phyloP scores from a whole-genome alignment of 2,329 filamentous ascomycete genomes.

The Colletotrichum sidae region DNA sequence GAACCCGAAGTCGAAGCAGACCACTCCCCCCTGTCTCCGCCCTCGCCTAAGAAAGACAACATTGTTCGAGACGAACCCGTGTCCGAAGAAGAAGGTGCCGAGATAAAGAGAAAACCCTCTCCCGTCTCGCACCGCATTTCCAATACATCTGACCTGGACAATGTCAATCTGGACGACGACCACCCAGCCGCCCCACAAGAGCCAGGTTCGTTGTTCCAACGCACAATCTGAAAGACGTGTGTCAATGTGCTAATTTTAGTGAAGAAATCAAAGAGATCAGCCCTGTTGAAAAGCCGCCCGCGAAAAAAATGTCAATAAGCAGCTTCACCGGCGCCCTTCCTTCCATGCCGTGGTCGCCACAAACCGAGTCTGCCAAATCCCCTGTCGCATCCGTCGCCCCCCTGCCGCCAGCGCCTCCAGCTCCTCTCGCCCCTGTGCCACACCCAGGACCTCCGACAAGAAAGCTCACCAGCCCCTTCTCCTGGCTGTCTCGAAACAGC shows the following conservation, averaged over 20 bases:
- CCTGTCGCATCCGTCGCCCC: conserved; percentile 49
- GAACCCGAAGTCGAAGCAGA: conserved; percentile 43
- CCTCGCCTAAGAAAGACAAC: conserved; percentile 23
- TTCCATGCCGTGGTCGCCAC: conserved; percentile 77
- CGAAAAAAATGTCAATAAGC: conserved; percentile 72
- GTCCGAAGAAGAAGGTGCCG: conserved; percentile 31
- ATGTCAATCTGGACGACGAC: conserved; percentile 77
- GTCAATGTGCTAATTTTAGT: conserved; percentile 28
- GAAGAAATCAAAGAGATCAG: conserved; percentile 42
- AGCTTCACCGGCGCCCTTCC: conserved; percentile 80
- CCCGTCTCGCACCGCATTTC: conserved; percentile 58
- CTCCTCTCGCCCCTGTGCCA: conserved; percentile 43
- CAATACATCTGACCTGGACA: conserved; percentile 61
- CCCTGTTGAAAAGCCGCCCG: conserved; percentile 52
- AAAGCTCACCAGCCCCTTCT: conserved; percentile 89
- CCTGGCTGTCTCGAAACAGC: conserved; percentile 81
- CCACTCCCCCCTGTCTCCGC: conserved; percentile 18
- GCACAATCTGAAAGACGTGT: conserved; percentile 38
- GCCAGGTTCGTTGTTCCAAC: conserved; percentile 45
- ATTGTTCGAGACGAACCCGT: no score
- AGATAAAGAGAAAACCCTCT: conserved; percentile 50
- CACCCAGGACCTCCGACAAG: conserved; percentile 60
- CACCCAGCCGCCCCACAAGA: conserved; percentile 47
- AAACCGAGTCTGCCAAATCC: conserved; percentile 63
- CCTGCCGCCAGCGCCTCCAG: conserved; percentile 47